A percentile compares a stretch with the other conserved stretches of the same genome.
Conservation (phyloP, 495 filamentous ascomycete species). For the Glarea lozoyensis region DNA sequence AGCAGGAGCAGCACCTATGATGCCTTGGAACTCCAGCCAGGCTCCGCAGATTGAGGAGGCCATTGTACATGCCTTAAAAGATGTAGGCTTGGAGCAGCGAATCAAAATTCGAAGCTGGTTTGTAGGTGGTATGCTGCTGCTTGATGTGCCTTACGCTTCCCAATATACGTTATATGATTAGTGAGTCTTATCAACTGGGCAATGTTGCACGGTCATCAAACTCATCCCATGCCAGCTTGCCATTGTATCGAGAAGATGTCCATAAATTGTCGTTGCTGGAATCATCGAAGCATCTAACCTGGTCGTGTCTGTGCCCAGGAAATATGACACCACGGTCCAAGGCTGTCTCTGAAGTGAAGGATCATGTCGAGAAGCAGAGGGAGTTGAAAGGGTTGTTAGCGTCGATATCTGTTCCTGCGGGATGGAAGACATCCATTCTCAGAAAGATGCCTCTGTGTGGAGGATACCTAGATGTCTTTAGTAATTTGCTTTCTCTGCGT, state of each 20-base stretch:
- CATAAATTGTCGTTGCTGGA: too few relatives aligned
- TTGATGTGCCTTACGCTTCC: too few relatives aligned
- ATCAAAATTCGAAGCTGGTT: constrained; percentile 26
- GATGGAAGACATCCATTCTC: neutral
- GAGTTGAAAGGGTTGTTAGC: too few relatives aligned
- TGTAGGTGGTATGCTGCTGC: too few relatives aligned
- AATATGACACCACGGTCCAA: constrained; percentile 23
- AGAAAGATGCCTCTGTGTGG: constrained; percentile 11
- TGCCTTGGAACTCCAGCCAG: constrained; percentile 21
- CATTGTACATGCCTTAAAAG: constrained; percentile 23
- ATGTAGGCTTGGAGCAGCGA: constrained; percentile 20
- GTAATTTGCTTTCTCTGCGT: constrained; percentile 5
- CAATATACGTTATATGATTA: constrained; percentile 11
- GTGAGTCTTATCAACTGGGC: constrained; percentile 21
- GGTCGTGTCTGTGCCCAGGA: constrained; percentile 25
- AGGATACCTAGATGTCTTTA: constrained; percentile 14
- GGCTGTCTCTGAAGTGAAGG: constrained; percentile 8
- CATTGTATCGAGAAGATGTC: neutral
- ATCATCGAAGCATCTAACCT: too few relatives aligned
- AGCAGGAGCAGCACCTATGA: constrained; percentile 27
- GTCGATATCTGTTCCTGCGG: too few relatives aligned
- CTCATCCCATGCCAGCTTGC: neutral
- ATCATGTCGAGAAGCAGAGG: constrained; percentile 1
- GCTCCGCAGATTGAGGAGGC: constrained; percentile 18
- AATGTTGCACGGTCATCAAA: constrained; percentile 26